phyloP scores from a whole-genome alignment of 2,329 filamentous ascomycete species.

The Penicillium griseofulvum region DNA sequence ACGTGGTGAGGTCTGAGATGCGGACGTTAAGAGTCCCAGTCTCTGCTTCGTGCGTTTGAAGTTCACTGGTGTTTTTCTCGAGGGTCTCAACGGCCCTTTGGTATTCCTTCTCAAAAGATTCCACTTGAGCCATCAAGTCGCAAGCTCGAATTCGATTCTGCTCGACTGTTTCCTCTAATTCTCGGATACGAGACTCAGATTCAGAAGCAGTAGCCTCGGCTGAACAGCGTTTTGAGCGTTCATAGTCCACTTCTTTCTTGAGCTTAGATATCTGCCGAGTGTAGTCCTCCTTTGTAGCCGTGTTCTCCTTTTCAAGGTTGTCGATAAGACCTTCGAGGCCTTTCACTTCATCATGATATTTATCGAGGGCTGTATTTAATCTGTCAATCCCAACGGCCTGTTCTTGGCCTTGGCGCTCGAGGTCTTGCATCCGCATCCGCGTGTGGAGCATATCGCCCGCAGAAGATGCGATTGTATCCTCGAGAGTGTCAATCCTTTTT shows the following conservation, averaged over 20 bases:
- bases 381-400: constrained; percentile 43
- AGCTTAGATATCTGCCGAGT: constrained; percentile 34
- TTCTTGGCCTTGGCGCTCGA: constrained; percentile 42
- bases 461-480: constrained; percentile 42
- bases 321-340: constrained; percentile 44
- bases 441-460: constrained; percentile 46
- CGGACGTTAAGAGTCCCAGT: constrained; percentile 42
- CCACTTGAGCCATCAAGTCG: constrained; percentile 36
- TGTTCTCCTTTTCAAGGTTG: constrained; percentile 41
- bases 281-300: constrained; percentile 27
- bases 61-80: constrained; percentile 23
- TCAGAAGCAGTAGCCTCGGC: constrained; percentile 38
- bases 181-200: constrained; percentile 35
- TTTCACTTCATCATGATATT: constrained; percentile 45
- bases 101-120: constrained; percentile 35
- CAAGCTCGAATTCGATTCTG: constrained; percentile 35
- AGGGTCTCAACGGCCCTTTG: constrained; percentile 21
- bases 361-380: constrained; percentile 43
- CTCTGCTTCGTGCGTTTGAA: constrained; percentile 34
- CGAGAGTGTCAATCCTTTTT: constrained; percentile 38
- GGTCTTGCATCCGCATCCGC: constrained; percentile 43
- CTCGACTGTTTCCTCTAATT: constrained; percentile 36
- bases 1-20: constrained; percentile 42
- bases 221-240: constrained; percentile 33
- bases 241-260: constrained; percentile 32